Evolutionary conservation across 345 rosid genomes (phyloP), one percentile per base, ranked within the genome.

Genomic region (Crucihimalaya himalaica): DNA sequence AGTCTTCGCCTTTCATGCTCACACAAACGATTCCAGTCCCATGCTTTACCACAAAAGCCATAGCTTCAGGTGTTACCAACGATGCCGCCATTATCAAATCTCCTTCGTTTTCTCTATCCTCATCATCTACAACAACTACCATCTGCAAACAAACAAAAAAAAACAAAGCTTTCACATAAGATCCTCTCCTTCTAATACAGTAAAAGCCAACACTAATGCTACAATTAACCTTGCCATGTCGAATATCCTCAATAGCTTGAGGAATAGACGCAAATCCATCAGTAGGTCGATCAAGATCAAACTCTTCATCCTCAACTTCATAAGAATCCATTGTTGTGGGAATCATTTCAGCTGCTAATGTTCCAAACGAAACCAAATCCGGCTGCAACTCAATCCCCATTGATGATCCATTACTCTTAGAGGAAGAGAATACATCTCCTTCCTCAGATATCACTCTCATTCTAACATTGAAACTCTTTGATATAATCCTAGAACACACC

Each of bases 1-100:
- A 82, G 78, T 88, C 96, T 75, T 85, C 85, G 14, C 80, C 88
- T 72, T 79, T 85, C 97, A 92, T 89, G 80, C 97, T 89, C 63
- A 88, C 96, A 70, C 97, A 95, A 15, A 89, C 93, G 6, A 95
- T 95, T 23, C 99, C 98, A 62, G 98, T 89, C 58, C 96, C 89
- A 70, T 89, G 86, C 66, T 88, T 94, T 12, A 94, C 97, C 71
- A 89, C 88, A 68, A 91, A 89, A 45, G 96, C 93, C 97, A 88
- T 87, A 47, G 95, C 88, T 82, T 91, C 89, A 58, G 96, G 96
- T 23, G 92, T 94, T 64, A 79, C 89, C 79, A 86, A 55, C 0
- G 87, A 73, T 8, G 92, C 97, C 12, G 95, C 97, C 97, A 94
- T 87, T 34, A 94, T 89, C 52, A 94, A 78, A 81, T 94, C 96